A percentile compares a stretch with the other conserved stretches of the same genome.
Evolutionary conservation across 805 yeast genomes (phyloP).

Genomic region (Yamadazyma sp.): DNA sequence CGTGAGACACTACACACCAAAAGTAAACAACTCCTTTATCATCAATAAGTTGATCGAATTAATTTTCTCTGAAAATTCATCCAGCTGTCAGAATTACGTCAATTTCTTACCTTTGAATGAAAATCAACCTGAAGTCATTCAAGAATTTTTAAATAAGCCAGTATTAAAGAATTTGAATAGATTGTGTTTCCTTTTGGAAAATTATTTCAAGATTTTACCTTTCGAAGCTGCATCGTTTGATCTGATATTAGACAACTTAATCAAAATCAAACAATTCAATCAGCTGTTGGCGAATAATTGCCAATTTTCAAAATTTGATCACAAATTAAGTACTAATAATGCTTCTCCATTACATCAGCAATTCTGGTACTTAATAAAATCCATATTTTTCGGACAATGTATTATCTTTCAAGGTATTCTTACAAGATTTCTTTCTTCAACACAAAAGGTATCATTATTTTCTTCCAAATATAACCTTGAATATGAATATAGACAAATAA

Average conservation of each 20-base stretch:
- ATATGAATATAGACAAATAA: conserved; percentile 23
- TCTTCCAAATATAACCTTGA: conserved; percentile 14
- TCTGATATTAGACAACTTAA: conserved; percentile 17
- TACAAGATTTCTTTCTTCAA: conserved; percentile 28
- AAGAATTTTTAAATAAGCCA: conserved; percentile 25
- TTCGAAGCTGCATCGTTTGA: conserved; percentile 14
- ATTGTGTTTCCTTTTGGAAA: conserved; percentile 45
- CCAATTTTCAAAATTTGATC: conserved; percentile 15
- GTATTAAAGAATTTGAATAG: conserved; percentile 47
- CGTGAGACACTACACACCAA: conserved; percentile 16
- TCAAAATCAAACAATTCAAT: conserved; percentile 28
- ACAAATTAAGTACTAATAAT: conserved; percentile 11
- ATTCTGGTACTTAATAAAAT: conserved; percentile 40
- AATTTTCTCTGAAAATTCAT: conserved; percentile 15
- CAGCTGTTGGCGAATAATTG: conserved; percentile 16
- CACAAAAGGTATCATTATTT: conserved; percentile 2
- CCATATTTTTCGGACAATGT: conserved; percentile 45
- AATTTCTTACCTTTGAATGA: conserved; percentile 12
- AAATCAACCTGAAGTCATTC: not conserved
- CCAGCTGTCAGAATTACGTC: conserved; percentile 14
- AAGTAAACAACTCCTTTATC: conserved; percentile 17
- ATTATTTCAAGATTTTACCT: conserved; percentile 21
- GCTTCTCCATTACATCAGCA: conserved; percentile 13
- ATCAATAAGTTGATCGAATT: conserved; percentile 18
- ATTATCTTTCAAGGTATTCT: conserved; percentile 50